Conservation (phyloP, 2,329 filamentous ascomycete species). For the Ceratocystiopsis brevicomis region DNA sequence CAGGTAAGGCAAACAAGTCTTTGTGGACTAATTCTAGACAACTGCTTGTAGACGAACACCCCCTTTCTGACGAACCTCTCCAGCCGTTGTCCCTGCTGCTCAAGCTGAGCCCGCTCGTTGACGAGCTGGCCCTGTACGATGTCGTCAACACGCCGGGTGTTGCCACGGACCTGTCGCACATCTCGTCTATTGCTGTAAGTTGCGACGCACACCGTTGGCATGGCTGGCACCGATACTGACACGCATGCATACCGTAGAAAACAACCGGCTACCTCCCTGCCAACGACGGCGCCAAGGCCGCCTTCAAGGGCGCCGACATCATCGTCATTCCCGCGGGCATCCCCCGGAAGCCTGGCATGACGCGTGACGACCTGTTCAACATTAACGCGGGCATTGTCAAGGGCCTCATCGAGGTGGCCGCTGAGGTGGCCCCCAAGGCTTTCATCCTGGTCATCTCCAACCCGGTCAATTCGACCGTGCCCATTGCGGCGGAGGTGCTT, state of each 20-base stretch:
- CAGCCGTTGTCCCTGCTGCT: conserved; percentile 92
- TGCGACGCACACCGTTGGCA: background rate
- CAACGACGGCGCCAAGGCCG: conserved; percentile 67
- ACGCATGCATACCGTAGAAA: conserved; percentile 33
- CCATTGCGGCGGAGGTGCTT: conserved; percentile 90
- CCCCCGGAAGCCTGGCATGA: conserved; percentile 98
- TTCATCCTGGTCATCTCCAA: conserved; percentile 96
- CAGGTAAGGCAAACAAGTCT: conserved; percentile 34
- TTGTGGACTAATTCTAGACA: too few relatives aligned
- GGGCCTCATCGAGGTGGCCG: conserved; percentile 73
- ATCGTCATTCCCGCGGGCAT: conserved; percentile 96
- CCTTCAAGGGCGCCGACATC: conserved; percentile 84
- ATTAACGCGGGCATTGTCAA: conserved; percentile 98
- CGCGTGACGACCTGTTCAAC: conserved; percentile 97
- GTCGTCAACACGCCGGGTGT: conserved; percentile 97
- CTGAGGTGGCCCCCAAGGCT: conserved; percentile 78
- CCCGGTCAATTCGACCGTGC: conserved; percentile 97
- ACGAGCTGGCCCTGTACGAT: conserved; percentile 95
- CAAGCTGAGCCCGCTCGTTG: conserved; percentile 73
- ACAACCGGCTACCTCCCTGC: conserved; percentile 74
- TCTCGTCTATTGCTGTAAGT: conserved; percentile 66
- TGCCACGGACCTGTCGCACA: conserved; percentile 89
- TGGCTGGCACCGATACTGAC: too few relatives aligned
- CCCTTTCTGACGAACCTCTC: background rate
- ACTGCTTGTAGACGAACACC: background rate